These are phyloP conservation scores for Amanita rubescens DNA, from an alignment of 768 basidiomycete species.

Conservation along the genomic window DNA sequence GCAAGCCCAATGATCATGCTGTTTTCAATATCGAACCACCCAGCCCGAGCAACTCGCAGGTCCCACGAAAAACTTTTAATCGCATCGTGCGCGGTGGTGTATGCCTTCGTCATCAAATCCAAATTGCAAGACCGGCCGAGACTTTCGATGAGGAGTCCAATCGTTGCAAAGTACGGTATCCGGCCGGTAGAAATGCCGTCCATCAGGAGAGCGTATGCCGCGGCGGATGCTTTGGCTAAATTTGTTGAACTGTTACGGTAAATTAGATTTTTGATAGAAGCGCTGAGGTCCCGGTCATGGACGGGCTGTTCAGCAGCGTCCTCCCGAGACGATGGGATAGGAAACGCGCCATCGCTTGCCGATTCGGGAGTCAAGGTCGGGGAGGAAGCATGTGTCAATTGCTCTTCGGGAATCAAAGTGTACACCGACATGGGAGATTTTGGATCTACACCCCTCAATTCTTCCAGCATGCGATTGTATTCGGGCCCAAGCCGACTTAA, in stretches of 20 bases:
- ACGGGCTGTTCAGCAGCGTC: too few relatives aligned
- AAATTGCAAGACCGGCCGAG: constrained; percentile 59
- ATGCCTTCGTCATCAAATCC: constrained; percentile 56
- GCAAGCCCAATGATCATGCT: constrained; percentile 84
- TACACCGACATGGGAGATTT: not conserved
- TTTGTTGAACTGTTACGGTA: constrained; percentile 12
- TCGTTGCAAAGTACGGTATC: constrained; percentile 42
- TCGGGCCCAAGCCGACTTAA: constrained; percentile 6
- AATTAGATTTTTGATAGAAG: not conserved
- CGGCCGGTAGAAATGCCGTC: constrained; percentile 33
- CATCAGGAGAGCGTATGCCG: constrained; percentile 48
- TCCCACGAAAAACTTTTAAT: constrained; percentile 42
- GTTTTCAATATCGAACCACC: constrained; percentile 81
- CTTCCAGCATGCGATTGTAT: not conserved
- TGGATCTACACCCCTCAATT: not conserved
- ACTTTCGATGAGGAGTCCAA: constrained; percentile 59
- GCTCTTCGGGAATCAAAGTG: not conserved
- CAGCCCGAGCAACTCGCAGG: constrained; percentile 11
- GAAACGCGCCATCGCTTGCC: not conserved
- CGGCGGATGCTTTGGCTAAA: constrained; percentile 21
- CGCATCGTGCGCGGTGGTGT: constrained; percentile 58
- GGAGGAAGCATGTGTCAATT: not conserved
- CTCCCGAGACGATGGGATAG: too few relatives aligned
- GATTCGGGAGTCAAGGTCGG: not conserved
- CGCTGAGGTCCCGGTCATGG: not conserved